A percentile compares a stretch with the other conserved stretches of the same genome.
Evolutionary conservation across 305 asterid species (phyloP).

Genomic region (Caryopteris hybrid): DNA sequence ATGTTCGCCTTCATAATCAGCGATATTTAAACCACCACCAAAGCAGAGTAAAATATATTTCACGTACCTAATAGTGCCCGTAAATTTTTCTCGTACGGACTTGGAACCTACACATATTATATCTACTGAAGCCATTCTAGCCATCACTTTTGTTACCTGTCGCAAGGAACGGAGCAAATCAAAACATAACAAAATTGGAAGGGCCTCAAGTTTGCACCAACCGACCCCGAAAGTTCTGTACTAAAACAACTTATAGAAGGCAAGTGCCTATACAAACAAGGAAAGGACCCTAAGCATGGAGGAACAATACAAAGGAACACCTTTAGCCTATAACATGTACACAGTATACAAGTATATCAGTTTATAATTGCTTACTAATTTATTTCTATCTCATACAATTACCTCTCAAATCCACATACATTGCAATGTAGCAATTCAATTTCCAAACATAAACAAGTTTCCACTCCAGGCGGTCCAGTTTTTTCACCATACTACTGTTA

Average conservation of each 20-base stretch:
- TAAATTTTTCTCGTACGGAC: constrained; percentile 71
- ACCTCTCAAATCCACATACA: not conserved
- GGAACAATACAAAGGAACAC: not conserved
- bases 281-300: not conserved
- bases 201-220: not conserved
- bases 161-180: constrained; percentile 7
- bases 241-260: not conserved
- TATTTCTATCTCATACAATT: not conserved
- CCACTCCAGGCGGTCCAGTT: not conserved
- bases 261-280: not conserved
- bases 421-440: not conserved
- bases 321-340: not conserved
- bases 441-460: not conserved
- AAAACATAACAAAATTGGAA: not conserved
- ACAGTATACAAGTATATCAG: not conserved
- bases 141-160: constrained; percentile 93
- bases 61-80: constrained; percentile 76
- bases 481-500: not conserved
- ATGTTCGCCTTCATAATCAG: not conserved
- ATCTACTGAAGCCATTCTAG: constrained; percentile 80
- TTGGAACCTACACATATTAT: constrained; percentile 86
- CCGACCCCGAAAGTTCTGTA: not conserved
- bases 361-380: not conserved
- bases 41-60: not conserved
- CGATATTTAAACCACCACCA: not conserved